A percentile compares a stretch with the other conserved stretches of the same genome.
Evolutionary conservation across 208 protist genomes (phyloP).

Genomic region (Leishmania lainsoni): DNA sequence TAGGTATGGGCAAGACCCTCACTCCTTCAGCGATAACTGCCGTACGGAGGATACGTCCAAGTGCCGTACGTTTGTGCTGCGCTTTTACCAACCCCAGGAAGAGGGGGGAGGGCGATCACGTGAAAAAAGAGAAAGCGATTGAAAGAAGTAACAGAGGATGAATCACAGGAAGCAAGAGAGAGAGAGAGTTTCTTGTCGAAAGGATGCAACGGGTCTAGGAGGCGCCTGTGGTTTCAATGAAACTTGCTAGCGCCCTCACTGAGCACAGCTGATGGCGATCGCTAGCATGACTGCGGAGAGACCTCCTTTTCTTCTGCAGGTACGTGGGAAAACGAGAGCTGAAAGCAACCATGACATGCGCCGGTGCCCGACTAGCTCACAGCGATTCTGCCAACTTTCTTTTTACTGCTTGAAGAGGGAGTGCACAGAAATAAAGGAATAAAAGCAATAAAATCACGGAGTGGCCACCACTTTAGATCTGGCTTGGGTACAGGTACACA

Average conservation of each 20-base stretch:
- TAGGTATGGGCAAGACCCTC: not conserved
- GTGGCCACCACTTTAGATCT: constrained; percentile 86
- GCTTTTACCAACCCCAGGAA: not conserved
- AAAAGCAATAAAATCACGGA: constrained; percentile 12
- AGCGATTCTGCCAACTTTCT: not conserved
- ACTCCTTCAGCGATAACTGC: not conserved
- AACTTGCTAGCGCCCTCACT: not conserved
- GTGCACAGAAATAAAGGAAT: constrained; percentile 10
- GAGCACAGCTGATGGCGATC: not conserved
- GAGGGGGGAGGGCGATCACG: not conserved
- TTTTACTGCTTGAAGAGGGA: not conserved
- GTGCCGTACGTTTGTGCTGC: not conserved
- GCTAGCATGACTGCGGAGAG: not conserved
- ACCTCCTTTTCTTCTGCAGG: not conserved
- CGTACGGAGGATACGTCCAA: not conserved
- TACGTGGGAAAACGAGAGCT: not conserved
- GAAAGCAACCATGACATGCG: not conserved
- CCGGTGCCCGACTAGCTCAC: not conserved
- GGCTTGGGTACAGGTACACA: constrained; percentile 98
- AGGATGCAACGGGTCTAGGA: not conserved
- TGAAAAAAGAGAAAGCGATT: not conserved
- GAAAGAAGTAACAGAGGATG: not conserved
- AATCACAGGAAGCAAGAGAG: not conserved
- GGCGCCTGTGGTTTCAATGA: not conserved
- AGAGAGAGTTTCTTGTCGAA: not conserved